These are phyloP conservation scores for Populus nigra DNA, from an alignment of 345 rosid genomes.

Conservation along the genomic window DNA sequence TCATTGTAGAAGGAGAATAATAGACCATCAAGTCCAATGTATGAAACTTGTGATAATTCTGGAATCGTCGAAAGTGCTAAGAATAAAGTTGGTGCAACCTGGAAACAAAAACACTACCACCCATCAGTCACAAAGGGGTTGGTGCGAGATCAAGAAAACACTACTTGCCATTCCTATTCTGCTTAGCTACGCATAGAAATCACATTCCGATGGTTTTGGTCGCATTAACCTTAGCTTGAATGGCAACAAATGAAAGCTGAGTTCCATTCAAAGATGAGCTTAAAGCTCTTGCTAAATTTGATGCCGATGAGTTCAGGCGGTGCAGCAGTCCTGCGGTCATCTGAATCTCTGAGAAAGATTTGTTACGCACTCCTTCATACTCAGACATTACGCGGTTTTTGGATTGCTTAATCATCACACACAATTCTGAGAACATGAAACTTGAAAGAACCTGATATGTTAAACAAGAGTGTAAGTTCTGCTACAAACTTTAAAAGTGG, in stretches of 20 bases:
- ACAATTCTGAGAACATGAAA: conserved; percentile 14
- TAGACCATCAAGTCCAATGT: conserved; percentile 36
- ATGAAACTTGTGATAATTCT: conserved; percentile 24
- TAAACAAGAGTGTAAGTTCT: neutral
- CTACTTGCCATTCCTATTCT: no score
- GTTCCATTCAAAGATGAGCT: conserved; percentile 34
- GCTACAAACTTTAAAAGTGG: neutral
- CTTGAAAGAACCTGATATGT: conserved; percentile 26
- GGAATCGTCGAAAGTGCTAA: conserved; percentile 35
- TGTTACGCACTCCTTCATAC: conserved; percentile 1
- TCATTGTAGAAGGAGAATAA: conserved; percentile 30
- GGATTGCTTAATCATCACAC: conserved; percentile 13
- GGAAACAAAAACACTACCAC: neutral
- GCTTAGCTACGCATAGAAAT: no score
- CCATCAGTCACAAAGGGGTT: no score
- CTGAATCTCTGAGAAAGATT: conserved; percentile 18
- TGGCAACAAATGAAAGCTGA: conserved; percentile 26
- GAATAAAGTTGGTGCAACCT: conserved; percentile 44
- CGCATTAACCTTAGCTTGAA: conserved; percentile 34
- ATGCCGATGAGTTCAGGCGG: conserved; percentile 32
- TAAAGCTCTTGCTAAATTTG: conserved; percentile 29
- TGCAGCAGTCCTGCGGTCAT: conserved; percentile 28
- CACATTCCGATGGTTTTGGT: neutral
- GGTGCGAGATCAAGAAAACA: no score
- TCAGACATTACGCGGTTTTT: conserved; percentile 6